phyloP scores from a whole-genome alignment of 306 rosid species.

The Delonix regia region DNA sequence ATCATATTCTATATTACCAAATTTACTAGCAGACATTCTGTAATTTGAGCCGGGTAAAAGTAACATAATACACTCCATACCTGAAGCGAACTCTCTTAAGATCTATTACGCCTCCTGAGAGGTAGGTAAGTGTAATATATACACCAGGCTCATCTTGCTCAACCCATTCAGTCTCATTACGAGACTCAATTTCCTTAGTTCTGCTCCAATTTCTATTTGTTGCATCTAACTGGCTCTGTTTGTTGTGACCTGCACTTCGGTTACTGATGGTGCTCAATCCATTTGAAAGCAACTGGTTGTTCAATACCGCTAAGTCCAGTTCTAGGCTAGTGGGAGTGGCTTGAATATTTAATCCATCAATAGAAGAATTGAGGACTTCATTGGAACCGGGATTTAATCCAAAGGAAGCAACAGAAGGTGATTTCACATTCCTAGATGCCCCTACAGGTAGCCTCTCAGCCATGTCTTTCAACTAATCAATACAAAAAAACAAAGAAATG shows the following conservation, averaged over 20 bases:
- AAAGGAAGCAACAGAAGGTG: conserved; percentile 71
- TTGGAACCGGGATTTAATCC: conserved; percentile 62
- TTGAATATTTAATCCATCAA: conserved; percentile 68
- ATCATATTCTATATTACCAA: neutral
- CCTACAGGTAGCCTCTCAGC: conserved; percentile 96
- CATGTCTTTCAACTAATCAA: conserved; percentile 85
- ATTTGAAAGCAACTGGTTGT: conserved; percentile 63
- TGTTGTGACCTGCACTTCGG: conserved; percentile 65
- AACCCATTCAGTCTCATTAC: conserved; percentile 67
- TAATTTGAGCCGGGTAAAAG: neutral
- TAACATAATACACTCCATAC: conserved; percentile 32
- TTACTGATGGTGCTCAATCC: conserved; percentile 61
- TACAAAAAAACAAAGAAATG: conserved; percentile 21
- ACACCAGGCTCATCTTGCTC: conserved; percentile 84
- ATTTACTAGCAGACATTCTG: neutral
- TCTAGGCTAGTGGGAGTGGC: conserved; percentile 58
- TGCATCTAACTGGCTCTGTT: conserved; percentile 69
- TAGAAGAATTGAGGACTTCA: conserved; percentile 56
- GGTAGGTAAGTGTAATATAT: conserved; percentile 65
- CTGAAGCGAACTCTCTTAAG: conserved; percentile 82
- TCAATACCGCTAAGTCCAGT: conserved; percentile 68
- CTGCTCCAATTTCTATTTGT: conserved; percentile 68
- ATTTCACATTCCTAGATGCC: conserved; percentile 69
- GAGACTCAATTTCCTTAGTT: conserved; percentile 59
- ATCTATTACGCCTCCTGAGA: conserved; percentile 68